These are phyloP conservation scores for Colletotrichum musicola DNA, from an alignment of 2,329 filamentous ascomycete species.

Conservation along the genomic window DNA sequence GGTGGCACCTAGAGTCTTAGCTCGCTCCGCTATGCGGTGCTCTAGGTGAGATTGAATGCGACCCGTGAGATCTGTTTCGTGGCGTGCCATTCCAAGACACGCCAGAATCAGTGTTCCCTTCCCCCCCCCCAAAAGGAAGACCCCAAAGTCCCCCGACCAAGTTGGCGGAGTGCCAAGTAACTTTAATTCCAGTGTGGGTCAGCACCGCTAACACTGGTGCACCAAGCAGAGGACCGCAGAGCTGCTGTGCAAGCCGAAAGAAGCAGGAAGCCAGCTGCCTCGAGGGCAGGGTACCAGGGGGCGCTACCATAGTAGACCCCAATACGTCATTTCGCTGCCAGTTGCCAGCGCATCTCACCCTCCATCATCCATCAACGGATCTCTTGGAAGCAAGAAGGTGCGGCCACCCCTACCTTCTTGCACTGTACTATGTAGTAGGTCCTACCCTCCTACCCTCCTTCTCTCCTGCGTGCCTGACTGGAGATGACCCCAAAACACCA, in stretches of 20 bases:
- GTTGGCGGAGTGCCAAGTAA: slow-evolving; percentile 38
- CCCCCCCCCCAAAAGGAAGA: not conserved
- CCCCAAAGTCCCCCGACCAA: slow-evolving; percentile 25
- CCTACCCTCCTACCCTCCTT: not conserved
- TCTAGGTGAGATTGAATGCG: slow-evolving; percentile 19
- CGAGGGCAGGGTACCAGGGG: slow-evolving; percentile 21
- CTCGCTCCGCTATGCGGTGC: not conserved
- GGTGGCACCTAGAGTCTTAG: slow-evolving; percentile 17
- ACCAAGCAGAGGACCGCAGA: slow-evolving; percentile 26
- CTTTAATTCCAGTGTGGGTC: slow-evolving; percentile 36
- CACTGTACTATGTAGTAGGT: no score
- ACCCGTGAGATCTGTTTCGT: slow-evolving; percentile 34
- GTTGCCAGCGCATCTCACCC: slow-evolving; percentile 35
- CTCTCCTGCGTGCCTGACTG: not conserved
- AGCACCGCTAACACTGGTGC: not conserved
- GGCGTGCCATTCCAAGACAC: slow-evolving; percentile 34
- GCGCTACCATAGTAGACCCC: slow-evolving; percentile 3
- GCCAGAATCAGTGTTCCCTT: slow-evolving; percentile 8
- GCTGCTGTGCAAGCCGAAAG: slow-evolving; percentile 11
- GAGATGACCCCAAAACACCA: not conserved
- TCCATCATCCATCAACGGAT: slow-evolving; percentile 1
- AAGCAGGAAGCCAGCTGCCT: slow-evolving; percentile 19
- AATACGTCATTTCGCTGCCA: slow-evolving; percentile 30
- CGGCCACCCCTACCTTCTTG: not conserved
- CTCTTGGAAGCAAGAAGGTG: slow-evolving; percentile 21